phyloP scores from a whole-genome alignment of 1,139 yeast genomes.

The Pichia sp. region DNA sequence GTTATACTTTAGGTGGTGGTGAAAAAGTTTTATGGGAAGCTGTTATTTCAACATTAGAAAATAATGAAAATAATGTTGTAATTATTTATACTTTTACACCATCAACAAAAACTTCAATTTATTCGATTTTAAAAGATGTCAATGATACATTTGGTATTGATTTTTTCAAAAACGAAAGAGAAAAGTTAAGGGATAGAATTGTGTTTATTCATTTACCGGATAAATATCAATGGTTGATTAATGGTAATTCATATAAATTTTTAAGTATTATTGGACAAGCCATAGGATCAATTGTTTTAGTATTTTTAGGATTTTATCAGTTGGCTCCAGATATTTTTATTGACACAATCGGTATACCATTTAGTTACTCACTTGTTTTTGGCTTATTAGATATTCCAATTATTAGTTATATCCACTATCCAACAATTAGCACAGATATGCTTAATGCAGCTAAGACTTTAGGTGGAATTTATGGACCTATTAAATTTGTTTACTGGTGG shows the following conservation, averaged over 20 bases:
- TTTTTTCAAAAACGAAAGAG: slow-evolving; percentile 32
- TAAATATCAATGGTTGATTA: slow-evolving; percentile 49
- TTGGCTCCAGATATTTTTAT: slow-evolving; percentile 86
- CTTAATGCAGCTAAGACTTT: slow-evolving; percentile 39
- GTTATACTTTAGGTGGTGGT: slow-evolving; percentile 98
- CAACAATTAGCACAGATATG: slow-evolving; percentile 88
- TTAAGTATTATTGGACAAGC: slow-evolving; percentile 87
- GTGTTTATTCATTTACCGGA: slow-evolving; percentile 66
- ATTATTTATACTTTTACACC: slow-evolving; percentile 57
- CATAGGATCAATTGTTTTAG: slow-evolving; percentile 63
- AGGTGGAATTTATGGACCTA: slow-evolving; percentile 22
- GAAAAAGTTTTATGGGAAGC: slow-evolving; percentile 97
- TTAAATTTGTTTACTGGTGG: slow-evolving; percentile 69
- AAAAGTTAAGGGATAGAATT: slow-evolving; percentile 38
- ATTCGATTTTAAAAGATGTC: slow-evolving; percentile 53
- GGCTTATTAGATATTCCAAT: slow-evolving; percentile 62
- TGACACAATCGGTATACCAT: slow-evolving; percentile 94
- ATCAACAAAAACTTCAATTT: slow-evolving; percentile 42
- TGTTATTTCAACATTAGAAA: slow-evolving; percentile 58
- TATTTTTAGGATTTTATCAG: slow-evolving; percentile 62
- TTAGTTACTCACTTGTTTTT: slow-evolving; percentile 61
- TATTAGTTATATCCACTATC: slow-evolving; percentile 87
- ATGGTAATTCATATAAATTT: slow-evolving; percentile 67
- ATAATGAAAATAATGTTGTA: slow-evolving; percentile 49
- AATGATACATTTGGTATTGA: slow-evolving; percentile 57